Conservation (phyloP, 2,329 filamentous ascomycete species). For the Botryosphaeria dothidea region DNA sequence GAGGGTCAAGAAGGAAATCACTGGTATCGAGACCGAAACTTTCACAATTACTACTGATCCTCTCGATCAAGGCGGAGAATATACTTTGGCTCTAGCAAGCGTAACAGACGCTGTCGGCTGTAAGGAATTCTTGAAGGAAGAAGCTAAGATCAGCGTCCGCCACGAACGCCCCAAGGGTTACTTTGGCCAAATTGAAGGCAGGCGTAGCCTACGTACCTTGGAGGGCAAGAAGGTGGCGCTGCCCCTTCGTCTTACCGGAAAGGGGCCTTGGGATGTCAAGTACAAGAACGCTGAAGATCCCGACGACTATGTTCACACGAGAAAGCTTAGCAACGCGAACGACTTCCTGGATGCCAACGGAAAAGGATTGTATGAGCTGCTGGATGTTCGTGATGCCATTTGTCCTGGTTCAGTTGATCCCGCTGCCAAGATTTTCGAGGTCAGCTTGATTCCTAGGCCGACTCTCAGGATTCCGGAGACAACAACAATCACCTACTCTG, state of each 20-base stretch:
- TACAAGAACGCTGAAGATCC: conserved; percentile 68
- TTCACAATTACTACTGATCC: conserved; percentile 75
- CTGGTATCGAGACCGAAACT: conserved; percentile 61
- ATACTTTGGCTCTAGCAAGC: conserved; percentile 80
- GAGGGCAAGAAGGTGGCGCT: conserved; percentile 74
- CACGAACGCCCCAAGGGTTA: conserved; percentile 83
- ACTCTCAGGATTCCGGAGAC: conserved; percentile 65
- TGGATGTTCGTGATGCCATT: conserved; percentile 73
- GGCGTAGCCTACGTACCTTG: conserved; percentile 71
- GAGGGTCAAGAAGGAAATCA: conserved; percentile 67
- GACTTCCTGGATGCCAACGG: conserved; percentile 62
- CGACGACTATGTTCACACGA: conserved; percentile 38
- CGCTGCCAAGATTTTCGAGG: conserved; percentile 71
- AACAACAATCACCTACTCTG: conserved; percentile 57
- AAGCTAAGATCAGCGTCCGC: conserved; percentile 81
- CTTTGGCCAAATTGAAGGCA: conserved; percentile 84
- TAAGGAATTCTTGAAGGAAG: conserved; percentile 81
- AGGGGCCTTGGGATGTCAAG: conserved; percentile 77
- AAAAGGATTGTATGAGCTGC: conserved; percentile 76
- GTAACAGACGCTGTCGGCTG: conserved; percentile 86
- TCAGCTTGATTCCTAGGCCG: conserved; percentile 85
- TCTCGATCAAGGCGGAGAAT: conserved; percentile 81
- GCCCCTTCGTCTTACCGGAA: conserved; percentile 82
- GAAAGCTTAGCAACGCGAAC: conserved; percentile 60
- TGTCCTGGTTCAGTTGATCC: conserved; percentile 82